These are phyloP conservation scores for Zygnema circumcarinatum DNA, from an alignment of 139 green algal species.

Conservation along the genomic window DNA sequence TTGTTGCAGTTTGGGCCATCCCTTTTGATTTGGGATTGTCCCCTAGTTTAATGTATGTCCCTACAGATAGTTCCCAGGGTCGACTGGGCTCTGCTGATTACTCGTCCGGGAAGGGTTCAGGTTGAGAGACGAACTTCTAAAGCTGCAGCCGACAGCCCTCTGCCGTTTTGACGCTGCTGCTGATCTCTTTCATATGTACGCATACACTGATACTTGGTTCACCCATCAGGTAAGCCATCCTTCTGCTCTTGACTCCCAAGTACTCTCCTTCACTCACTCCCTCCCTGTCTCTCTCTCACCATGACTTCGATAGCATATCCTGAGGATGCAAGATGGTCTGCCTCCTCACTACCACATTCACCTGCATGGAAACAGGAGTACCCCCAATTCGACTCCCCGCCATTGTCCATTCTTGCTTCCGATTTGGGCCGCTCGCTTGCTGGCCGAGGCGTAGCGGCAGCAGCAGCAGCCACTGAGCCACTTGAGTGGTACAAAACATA, in stretches of 20 bases:
- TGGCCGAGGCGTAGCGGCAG: neutral
- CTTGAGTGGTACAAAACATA: constrained; percentile 53
- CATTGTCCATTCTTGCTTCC: constrained; percentile 27
- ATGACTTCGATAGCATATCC: too few relatives aligned
- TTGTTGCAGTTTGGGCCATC: neutral
- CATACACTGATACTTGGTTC: constrained; percentile 58
- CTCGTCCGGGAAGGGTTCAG: too few relatives aligned
- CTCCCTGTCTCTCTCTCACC: neutral
- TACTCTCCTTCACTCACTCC: neutral
- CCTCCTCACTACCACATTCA: neutral
- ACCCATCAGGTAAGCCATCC: constrained; percentile 21
- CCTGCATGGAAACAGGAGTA: constrained; percentile 33
- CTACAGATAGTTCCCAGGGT: too few relatives aligned
- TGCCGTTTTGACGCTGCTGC: constrained; percentile 60
- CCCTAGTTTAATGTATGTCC: neutral
- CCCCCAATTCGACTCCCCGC: constrained; percentile 34
- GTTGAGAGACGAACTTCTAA: constrained; percentile 59
- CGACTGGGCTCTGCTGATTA: too few relatives aligned
- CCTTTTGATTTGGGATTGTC: neutral
- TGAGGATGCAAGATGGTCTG: neutral
- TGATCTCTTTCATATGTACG: constrained; percentile 64
- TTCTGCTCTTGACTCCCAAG: constrained; percentile 12
- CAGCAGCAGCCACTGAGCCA: neutral
- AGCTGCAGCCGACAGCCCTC: neutral
- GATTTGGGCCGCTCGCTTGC: constrained; percentile 29